Percentiles rank a stretch among this genome's conserved stretches.
Conservation (phyloP, 768 basidiomycete species). For the Termitomyces sp. region DNA sequence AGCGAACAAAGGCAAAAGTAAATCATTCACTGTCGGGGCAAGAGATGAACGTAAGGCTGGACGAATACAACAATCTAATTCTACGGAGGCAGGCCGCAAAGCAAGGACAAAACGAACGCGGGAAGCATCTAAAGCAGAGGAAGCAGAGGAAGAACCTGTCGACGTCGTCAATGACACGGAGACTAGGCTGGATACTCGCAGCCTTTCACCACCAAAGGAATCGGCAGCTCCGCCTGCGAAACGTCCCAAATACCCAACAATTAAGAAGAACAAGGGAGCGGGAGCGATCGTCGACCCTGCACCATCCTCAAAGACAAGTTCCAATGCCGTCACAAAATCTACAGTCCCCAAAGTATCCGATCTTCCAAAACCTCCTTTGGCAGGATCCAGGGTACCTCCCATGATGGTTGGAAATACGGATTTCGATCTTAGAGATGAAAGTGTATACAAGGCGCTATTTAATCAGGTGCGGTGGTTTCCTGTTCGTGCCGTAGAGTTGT, state of each 20-base stretch:
- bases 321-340: slow-evolving; percentile 22
- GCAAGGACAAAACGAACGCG: slow-evolving; percentile 29
- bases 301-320: slow-evolving; percentile 20
- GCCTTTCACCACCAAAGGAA: slow-evolving; percentile 27
- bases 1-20: slow-evolving; percentile 11
- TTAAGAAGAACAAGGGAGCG: slow-evolving; percentile 57
- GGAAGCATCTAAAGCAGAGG: slow-evolving; percentile 27
- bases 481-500: neutral
- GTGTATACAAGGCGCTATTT: slow-evolving; percentile 64
- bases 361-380: slow-evolving; percentile 19
- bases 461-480: slow-evolving; percentile 37
- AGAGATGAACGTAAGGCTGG: slow-evolving; percentile 28
- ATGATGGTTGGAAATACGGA: slow-evolving; percentile 47
- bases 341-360: slow-evolving; percentile 25
- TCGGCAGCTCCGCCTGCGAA: slow-evolving; percentile 26
- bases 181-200: slow-evolving; percentile 17
- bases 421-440: slow-evolving; percentile 58
- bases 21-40: slow-evolving; percentile 1
- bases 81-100: slow-evolving; percentile 16
- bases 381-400: slow-evolving; percentile 33
- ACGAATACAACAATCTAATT: slow-evolving; percentile 38
- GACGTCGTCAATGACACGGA: slow-evolving; percentile 30
- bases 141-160: slow-evolving; percentile 27
- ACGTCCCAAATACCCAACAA: slow-evolving; percentile 57
- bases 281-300: slow-evolving; percentile 20